Evolutionary conservation across 2,329 filamentous ascomycete species (phyloP), one percentile per base, ranked within the genome.

Genomic region (Graphilbum sp.): DNA sequence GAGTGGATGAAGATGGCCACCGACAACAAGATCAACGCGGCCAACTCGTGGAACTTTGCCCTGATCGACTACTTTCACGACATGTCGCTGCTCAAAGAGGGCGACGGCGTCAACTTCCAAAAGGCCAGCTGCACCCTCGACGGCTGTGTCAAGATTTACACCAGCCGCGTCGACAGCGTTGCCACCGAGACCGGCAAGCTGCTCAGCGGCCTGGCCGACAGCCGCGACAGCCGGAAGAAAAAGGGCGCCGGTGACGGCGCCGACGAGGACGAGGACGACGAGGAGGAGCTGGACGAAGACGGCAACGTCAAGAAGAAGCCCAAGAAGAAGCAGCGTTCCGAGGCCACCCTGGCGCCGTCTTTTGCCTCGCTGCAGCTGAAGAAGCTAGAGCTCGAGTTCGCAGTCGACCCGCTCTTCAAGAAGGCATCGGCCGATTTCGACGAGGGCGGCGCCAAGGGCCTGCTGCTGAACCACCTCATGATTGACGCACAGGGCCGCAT

Each of bases 1-100:
- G 90, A 98, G 56, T 96, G 88, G 90, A 96, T 98, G 86, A 98
- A 96, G 68, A 93, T 98, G 86, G 90, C 90, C 2, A 96, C 90
- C 15, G 90, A 98, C 63, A 98, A 98, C 63, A 90, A 90, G 60
- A 98, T 98, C 67, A 98, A 96, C 55, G 88, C 90, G 35, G 76
- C 80, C 42, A 98, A 98, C 58, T 95, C 87, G 23, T 98, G 90
- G 90, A 96, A 96, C 58, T 96, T 98, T 61, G 90, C 90, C n/a
- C 72, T 98, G 16, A 98, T 98, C 54, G 90, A 98, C 58, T 98
- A 98, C 60, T 98, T 98, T 52, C 88, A 98, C 58, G 90, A 98
- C 53, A 96, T 98, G 90, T 94, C 86, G 2, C 64, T 98, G 32
- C 66, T 98, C 35, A 93, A 93, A 54, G 90, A 98, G 53, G 90